Evolutionary conservation across 1,284 basidiomycete species (phyloP), one percentile per base, ranked within the genome.

Genomic region (Inonotus hispidus): DNA sequence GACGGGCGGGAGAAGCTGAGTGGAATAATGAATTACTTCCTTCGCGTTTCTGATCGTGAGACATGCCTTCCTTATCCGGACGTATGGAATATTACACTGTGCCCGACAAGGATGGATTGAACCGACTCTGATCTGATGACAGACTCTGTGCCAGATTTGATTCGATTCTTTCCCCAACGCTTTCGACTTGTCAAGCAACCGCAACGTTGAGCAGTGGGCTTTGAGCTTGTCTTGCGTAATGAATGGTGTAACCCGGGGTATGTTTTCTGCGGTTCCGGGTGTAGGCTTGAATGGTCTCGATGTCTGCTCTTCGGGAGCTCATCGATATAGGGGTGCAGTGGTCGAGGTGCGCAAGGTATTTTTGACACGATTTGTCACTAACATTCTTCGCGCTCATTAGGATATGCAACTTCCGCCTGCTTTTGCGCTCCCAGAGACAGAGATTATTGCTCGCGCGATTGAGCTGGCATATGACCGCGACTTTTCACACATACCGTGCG

Each of bases 321-420:
- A 88, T 69, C 87, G 83, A 72, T 92, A 90, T 68, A 80, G 90
- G 19, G 90, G 90, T 2, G 90, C 90, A 2, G 89, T 91, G 27
- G 88, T 93, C 7, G 90, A 90, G 79, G 88, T 86, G 61, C 56
- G 71, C 64, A 21, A 11, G 53, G n/a, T 60, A n/a, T 55, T 45
- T 10, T 6, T 56, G 25, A 55, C 43, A 43, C 55, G 38, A 37
- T 32, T 27, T 6, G 55, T 41, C 53, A 58, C 45, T 27, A 4
- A 53, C 55, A 59, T 43, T 43, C 50, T n/a, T 60, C 25, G 27
- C 13, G 32, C 23, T 19, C 11, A 49, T 27, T 69, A 94, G 91
- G 92, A 94, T 71, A 78, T 94, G 1, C 93, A 95, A 80, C 77
- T 95, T 1, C 87, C 92, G 0, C 93, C 93, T 7, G 93, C 93